Conservation (phyloP, 495 filamentous ascomycete species). For the Hamigera avellanea region DNA sequence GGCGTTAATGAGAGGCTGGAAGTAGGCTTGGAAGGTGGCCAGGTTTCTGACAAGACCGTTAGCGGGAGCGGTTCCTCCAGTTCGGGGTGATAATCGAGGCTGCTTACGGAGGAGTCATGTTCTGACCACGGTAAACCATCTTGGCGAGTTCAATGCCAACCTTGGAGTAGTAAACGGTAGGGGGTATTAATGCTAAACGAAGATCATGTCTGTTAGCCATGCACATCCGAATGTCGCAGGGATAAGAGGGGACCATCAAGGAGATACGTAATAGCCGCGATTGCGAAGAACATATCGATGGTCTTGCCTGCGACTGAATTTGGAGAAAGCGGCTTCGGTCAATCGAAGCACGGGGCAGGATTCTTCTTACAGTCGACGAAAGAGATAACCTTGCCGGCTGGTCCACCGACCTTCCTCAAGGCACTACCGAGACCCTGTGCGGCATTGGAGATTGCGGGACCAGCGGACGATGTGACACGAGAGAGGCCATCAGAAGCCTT, state of each 20-base stretch:
- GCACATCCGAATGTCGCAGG: constrained; percentile 3
- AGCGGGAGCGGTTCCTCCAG: constrained; percentile 5
- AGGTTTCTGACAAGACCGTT: constrained; percentile 43
- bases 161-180: constrained; percentile 77
- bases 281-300: no score
- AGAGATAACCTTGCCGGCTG: constrained; percentile 67
- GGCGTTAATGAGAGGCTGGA: constrained; percentile 57
- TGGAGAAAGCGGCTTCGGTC: background rate
- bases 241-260: background rate
- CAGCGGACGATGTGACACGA: constrained; percentile 67
- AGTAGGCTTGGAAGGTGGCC: constrained; percentile 77
- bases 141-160: constrained; percentile 80
- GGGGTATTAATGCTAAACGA: constrained; percentile 66
- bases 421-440: constrained; percentile 52
- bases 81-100: background rate
- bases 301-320: no score
- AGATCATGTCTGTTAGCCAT: constrained; percentile 16
- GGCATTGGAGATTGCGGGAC: constrained; percentile 60
- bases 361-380: constrained; percentile 73
- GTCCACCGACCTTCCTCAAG: constrained; percentile 69
- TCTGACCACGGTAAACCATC: constrained; percentile 77
- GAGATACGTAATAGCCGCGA: no score
- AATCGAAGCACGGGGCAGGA: background rate
- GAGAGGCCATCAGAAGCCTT: constrained; percentile 83
- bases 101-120: constrained; percentile 90